Evolutionary conservation across 1,139 yeast species (phyloP).

Genomic region (Debaryomyces sp.): DNA sequence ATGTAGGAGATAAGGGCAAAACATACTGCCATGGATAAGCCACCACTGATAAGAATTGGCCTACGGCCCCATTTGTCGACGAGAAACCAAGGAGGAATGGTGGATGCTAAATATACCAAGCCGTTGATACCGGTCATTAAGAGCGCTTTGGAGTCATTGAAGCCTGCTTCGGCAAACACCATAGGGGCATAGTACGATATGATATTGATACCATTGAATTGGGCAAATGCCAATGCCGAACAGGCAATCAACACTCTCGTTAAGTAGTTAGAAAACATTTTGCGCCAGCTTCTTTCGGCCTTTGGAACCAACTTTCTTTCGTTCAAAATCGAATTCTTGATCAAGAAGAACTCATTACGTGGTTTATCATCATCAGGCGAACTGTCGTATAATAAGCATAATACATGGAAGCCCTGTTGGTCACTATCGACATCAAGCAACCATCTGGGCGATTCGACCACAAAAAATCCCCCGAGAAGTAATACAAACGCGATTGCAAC

Average conservation of each 20-base stretch:
- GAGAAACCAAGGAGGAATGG: constrained; percentile 58
- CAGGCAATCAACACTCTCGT: constrained; percentile 50
- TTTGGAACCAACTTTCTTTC: constrained; percentile 48
- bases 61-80: constrained; percentile 59
- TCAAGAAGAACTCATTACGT: constrained; percentile 63
- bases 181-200: constrained; percentile 59
- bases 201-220: constrained; percentile 58
- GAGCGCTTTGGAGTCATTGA: constrained; percentile 49
- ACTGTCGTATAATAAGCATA: constrained; percentile 77
- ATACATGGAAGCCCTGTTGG: constrained; percentile 64
- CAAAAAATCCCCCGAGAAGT: constrained; percentile 53
- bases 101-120: constrained; percentile 47
- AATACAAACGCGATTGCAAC: constrained; percentile 48
- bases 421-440: constrained; percentile 53
- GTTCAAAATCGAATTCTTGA: constrained; percentile 73
- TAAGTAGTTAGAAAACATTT: constrained; percentile 42
- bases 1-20: constrained; percentile 43
- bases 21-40: constrained; percentile 49
- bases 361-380: constrained; percentile 50
- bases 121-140: constrained; percentile 58
- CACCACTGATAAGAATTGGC: constrained; percentile 54
- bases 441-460: constrained; percentile 61
- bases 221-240: constrained; percentile 56
- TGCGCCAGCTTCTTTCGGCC: constrained; percentile 46
- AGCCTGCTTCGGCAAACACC: constrained; percentile 58